A percentile compares a stretch with the other conserved stretches of the same genome.
phyloP scores from a whole-genome alignment of 2,329 filamentous ascomycete genomes.

The Penicillium capsulatum region DNA sequence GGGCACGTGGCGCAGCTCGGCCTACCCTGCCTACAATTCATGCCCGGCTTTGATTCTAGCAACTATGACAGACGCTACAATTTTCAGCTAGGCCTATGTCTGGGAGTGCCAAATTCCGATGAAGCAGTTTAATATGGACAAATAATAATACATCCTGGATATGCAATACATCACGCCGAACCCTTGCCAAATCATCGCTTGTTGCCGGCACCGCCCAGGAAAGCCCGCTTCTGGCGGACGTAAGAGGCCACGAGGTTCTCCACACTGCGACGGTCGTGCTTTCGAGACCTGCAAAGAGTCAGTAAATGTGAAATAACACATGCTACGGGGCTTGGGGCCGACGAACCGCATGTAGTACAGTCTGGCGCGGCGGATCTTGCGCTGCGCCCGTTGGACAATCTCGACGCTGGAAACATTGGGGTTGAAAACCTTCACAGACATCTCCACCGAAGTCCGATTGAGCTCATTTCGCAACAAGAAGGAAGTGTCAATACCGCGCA shows the following conservation, averaged over 20 bases:
- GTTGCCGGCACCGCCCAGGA: conserved; percentile 26
- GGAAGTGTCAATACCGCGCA: conserved; percentile 82
- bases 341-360: conserved; percentile 79
- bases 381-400: conserved; percentile 79
- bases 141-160: conserved; percentile 30
- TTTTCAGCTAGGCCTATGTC: too few relatives aligned
- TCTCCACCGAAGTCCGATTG: conserved; percentile 83
- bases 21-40: too few relatives aligned
- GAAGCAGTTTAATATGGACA: conserved; percentile 16
- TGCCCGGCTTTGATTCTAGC: too few relatives aligned
- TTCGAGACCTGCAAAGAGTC: conserved; percentile 54
- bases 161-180: conserved; percentile 10
- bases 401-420: conserved; percentile 88
- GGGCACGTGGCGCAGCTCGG: too few relatives aligned
- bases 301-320: not conserved
- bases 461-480: conserved; percentile 82
- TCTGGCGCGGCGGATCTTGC: conserved; percentile 79
- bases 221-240: conserved; percentile 51
- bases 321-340: not conserved
- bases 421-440: conserved; percentile 95
- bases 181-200: conserved; percentile 18
- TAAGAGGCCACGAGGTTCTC: conserved; percentile 72
- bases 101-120: too few relatives aligned
- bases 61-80: not conserved
- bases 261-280: conserved; percentile 82